A percentile compares a stretch with the other conserved stretches of the same genome.
Conservation (phyloP, 108 stramenopile species). For the Nitzschia sp. region DNA sequence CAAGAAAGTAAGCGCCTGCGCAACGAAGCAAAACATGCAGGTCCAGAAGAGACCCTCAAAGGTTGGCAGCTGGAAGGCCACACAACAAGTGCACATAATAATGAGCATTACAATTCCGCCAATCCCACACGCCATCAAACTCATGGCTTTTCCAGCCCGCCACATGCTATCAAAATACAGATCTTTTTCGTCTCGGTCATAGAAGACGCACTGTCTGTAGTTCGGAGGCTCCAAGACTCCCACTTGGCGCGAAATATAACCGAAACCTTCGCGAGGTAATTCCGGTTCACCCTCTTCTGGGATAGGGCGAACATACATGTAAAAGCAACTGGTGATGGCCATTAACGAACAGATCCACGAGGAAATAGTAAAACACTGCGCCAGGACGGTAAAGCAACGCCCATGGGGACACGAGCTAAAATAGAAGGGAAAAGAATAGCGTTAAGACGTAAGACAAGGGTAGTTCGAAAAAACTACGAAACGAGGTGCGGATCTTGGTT, state of each 20-base stretch:
- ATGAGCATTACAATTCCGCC: slow-evolving; percentile 35
- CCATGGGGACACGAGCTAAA: slow-evolving; percentile 40
- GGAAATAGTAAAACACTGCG: slow-evolving; percentile 31
- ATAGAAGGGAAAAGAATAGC: background rate
- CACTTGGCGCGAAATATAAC: slow-evolving; percentile 32
- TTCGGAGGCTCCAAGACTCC: slow-evolving; percentile 17
- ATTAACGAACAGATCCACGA: slow-evolving; percentile 17
- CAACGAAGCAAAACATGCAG: slow-evolving; percentile 40
- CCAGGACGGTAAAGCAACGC: slow-evolving; percentile 39
- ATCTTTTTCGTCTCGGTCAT: slow-evolving; percentile 20
- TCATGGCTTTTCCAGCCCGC: slow-evolving; percentile 34
- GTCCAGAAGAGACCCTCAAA: slow-evolving; percentile 44
- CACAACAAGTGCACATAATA: slow-evolving; percentile 34
- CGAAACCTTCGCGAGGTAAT: slow-evolving; percentile 31
- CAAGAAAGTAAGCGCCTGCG: slow-evolving; percentile 32
- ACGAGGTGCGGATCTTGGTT: background rate
- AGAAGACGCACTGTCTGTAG: slow-evolving; percentile 27
- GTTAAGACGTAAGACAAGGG: background rate
- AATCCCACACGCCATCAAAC: slow-evolving; percentile 17
- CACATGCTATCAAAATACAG: slow-evolving; percentile 40
- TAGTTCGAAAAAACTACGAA: background rate
- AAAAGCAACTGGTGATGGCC: slow-evolving; percentile 28
- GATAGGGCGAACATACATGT: slow-evolving; percentile 33
- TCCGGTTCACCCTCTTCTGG: slow-evolving; percentile 36
- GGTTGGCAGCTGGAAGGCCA: slow-evolving; percentile 31